Percentiles rank a stretch among this genome's conserved stretches.
phyloP scores from a whole-genome alignment of 1,139 yeast species.

The Pichia sp. region DNA sequence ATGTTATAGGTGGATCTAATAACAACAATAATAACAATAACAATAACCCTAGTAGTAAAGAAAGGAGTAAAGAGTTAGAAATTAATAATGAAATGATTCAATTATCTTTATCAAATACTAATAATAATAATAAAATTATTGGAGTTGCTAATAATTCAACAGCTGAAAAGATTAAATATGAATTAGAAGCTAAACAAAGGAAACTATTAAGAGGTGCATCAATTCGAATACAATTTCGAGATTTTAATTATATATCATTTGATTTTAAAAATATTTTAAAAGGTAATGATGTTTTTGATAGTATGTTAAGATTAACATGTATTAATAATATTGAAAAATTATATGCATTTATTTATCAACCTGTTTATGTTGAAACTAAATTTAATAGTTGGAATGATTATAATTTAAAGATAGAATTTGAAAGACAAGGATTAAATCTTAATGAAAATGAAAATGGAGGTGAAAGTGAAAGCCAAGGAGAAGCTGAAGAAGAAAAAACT shows the following conservation, averaged over 20 bases:
- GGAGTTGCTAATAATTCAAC: background rate
- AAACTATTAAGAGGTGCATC: conserved; percentile 45
- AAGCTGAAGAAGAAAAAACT: background rate
- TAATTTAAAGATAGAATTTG: conserved; percentile 56
- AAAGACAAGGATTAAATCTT: conserved; percentile 50
- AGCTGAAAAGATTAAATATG: conserved; percentile 1
- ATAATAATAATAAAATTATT: background rate
- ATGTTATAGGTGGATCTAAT: background rate
- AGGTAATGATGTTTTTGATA: conserved; percentile 67
- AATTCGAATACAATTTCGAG: conserved; percentile 72
- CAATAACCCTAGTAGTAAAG: background rate
- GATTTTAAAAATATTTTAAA: conserved; percentile 57
- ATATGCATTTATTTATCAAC: conserved; percentile 65
- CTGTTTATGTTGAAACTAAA: conserved; percentile 48
- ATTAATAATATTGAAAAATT: conserved; percentile 48
- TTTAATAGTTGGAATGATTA: conserved; percentile 70
- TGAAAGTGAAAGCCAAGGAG: background rate
- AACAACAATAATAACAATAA: background rate
- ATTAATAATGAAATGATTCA: background rate
- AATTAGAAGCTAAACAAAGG: conserved; percentile 5
- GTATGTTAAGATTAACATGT: conserved; percentile 61
- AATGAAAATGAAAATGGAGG: conserved; percentile 6
- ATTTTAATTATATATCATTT: conserved; percentile 77
- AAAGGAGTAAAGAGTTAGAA: background rate
- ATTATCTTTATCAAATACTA: background rate